Evolutionary conservation across 1,284 basidiomycete genomes (phyloP), one percentile per base, ranked within the genome.

Genomic region (Cronartium quercuum): DNA sequence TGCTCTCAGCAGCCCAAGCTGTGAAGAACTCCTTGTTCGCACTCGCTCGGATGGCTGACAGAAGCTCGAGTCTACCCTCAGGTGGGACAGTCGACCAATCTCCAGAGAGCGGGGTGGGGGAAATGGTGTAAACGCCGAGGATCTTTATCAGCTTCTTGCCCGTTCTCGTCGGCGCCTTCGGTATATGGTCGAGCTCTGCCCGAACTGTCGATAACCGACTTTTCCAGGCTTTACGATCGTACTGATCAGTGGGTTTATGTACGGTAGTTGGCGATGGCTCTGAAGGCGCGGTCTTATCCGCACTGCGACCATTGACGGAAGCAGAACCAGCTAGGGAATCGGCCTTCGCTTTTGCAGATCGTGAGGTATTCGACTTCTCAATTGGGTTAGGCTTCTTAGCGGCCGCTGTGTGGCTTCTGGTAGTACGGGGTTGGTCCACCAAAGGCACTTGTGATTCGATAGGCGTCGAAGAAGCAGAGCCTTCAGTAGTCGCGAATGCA

Each of bases 151-250:
- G 40, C 57, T 66, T 74, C 29, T 37, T 66, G 7, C 51, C 62
- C n/a, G 71, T 44, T 42, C 71, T 60, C 6, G 71, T 64, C 13
- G 71, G 64, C 40, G 71, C 55, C 60, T 61, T 74, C 21, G 24
- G 13, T 6, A 74, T 74, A 34, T 74, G 71, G 66, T 74, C 71
- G 10, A 74, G 34, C 51, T 74, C 71, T n/a, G 64, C 47, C 61
- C 71, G 15, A 6, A 73, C 42, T 40, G 35, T 66, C 38, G 63
- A 55, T 1, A 73, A 47, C 37, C 71, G 71, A 42, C 71, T 74
- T 47, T 74, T 74, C 71, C 71, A 74, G 51, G 63, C 71, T 63
- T 74, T 66, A n/a, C 71, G 71, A 58, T 66, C 41, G 64, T 74
- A 74, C 37, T 66, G 71, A 41, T 74, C 71, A 21, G 37, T 44